Conservation (phyloP, 371 early-diverging fungal species). For the Syncephalis plumigaleata region DNA sequence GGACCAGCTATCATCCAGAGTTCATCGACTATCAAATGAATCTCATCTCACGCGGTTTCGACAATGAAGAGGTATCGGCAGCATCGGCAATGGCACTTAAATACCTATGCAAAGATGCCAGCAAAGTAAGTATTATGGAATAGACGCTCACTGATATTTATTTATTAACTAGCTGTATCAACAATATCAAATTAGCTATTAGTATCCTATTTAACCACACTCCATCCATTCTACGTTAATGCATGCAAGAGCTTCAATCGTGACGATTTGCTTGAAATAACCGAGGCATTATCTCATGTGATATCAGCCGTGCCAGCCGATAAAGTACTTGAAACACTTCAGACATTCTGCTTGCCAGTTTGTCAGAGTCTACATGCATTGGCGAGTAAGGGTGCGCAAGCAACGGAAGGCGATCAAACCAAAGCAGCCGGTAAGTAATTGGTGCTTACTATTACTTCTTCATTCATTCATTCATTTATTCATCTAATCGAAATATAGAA, state of each 20-base stretch:
- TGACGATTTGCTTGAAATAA: conserved; percentile 59
- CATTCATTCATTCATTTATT: not conserved
- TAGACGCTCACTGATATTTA: too few species aligned
- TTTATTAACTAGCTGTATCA: not conserved
- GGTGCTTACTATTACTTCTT: not conserved
- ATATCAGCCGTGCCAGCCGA: conserved; percentile 50
- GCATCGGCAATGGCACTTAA: conserved; percentile 77
- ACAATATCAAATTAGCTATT: conserved; percentile 20
- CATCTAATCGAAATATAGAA: too few species aligned
- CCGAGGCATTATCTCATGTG: conserved; percentile 79
- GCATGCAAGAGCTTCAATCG: conserved; percentile 40
- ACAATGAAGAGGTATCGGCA: conserved; percentile 66
- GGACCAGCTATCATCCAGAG: conserved; percentile 79
- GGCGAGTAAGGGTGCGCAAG: conserved; percentile 17
- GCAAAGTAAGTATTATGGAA: conserved; percentile 35
- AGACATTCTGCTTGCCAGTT: conserved; percentile 66
- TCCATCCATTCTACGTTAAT: conserved; percentile 59
- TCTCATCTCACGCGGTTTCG: conserved; percentile 75
- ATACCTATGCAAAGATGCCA: conserved; percentile 78
- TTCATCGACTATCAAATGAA: conserved; percentile 76
- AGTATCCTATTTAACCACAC: conserved; percentile 44
- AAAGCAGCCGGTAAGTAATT: conserved; percentile 20
- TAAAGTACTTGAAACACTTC: conserved; percentile 42
- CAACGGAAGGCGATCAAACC: conserved; percentile 15
- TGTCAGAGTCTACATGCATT: conserved; percentile 39